A percentile compares a stretch with the other conserved stretches of the same genome.
Evolutionary conservation across 2,329 filamentous ascomycete species (phyloP).

Genomic region (Diplodia seriata): DNA sequence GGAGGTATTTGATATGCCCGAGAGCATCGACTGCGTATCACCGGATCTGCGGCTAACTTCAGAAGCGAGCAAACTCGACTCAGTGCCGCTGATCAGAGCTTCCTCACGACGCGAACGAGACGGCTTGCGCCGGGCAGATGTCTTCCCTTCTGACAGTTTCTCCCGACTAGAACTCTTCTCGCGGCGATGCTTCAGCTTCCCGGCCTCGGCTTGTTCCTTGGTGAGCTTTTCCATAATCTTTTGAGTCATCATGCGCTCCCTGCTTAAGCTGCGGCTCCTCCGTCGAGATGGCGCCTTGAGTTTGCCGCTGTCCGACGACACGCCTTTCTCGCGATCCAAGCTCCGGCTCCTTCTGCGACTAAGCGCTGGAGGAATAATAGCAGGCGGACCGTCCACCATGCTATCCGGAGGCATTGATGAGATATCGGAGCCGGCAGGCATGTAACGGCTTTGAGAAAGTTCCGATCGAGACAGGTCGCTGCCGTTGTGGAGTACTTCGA

Average conservation of each 20-base stretch:
- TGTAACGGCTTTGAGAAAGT: constrained; percentile 67
- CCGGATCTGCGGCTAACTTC: constrained; percentile 63
- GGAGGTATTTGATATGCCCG: constrained; percentile 61
- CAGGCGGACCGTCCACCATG: constrained; percentile 64
- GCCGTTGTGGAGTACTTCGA: constrained; percentile 79
- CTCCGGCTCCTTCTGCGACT: constrained; percentile 58
- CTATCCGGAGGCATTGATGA: constrained; percentile 81
- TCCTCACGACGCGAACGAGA: constrained; percentile 31
- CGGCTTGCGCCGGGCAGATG: constrained; percentile 37
- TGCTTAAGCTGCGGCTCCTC: constrained; percentile 68
- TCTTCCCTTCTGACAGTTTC: constrained; percentile 43
- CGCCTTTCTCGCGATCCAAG: constrained; percentile 50
- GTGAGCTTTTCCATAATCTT: constrained; percentile 72
- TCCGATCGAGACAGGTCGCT: constrained; percentile 72
- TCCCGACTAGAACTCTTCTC: constrained; percentile 42
- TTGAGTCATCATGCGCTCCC: constrained; percentile 68
- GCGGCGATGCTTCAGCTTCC: constrained; percentile 34
- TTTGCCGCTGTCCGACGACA: constrained; percentile 45
- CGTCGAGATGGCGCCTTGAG: constrained; percentile 66
- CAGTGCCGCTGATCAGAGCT: constrained; percentile 54
- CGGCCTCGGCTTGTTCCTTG: constrained; percentile 37
- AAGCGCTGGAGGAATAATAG: constrained; percentile 51
- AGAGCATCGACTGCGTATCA: constrained; percentile 65
- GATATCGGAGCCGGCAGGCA: constrained; percentile 78
- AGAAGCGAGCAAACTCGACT: constrained; percentile 67